These are phyloP conservation scores for Penicilliopsis zonata DNA, from an alignment of 495 filamentous ascomycete species.

Conservation along the genomic window DNA sequence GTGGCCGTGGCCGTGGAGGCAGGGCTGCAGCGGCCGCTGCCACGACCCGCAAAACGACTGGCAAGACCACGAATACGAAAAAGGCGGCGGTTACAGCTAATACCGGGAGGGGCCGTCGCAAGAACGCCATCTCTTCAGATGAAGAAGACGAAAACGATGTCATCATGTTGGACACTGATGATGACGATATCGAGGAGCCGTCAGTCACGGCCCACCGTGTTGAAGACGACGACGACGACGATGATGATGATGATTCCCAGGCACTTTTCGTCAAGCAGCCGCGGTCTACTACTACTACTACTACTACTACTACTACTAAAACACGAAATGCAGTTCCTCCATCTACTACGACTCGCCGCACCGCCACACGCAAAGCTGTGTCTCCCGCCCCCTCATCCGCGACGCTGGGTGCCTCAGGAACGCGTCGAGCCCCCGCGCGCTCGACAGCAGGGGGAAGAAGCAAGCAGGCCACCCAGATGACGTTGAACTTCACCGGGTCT, in stretches of 20 bases:
- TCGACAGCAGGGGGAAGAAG: slow-evolving; percentile 13
- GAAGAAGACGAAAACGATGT: slow-evolving; percentile 55
- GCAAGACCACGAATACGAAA: slow-evolving; percentile 24
- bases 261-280: slow-evolving; percentile 43
- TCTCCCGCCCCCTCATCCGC: slow-evolving; percentile 33
- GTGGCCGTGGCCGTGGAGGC: slow-evolving; percentile 39
- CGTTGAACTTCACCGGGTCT: slow-evolving; percentile 56
- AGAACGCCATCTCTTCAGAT: slow-evolving; percentile 43
- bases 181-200: slow-evolving; percentile 48
- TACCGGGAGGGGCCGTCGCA: slow-evolving; percentile 20
- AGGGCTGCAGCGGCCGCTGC: slow-evolving; percentile 27
- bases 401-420: slow-evolving; percentile 18
- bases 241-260: slow-evolving; percentile 29
- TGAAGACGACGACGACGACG: slow-evolving; percentile 10
- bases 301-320: slow-evolving; percentile 9
- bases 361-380: slow-evolving; percentile 22
- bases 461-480: slow-evolving; percentile 47
- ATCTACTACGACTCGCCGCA: slow-evolving; percentile 14
- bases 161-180: slow-evolving; percentile 46
- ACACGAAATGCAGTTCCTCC: slow-evolving; percentile 9
- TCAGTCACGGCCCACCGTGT: slow-evolving; percentile 19
- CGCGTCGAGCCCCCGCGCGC: slow-evolving; percentile 10
- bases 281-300: slow-evolving; percentile 23
- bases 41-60: slow-evolving; percentile 29
- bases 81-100: slow-evolving; percentile 25